These are phyloP conservation scores for Aspergillus nanangensis DNA, from an alignment of 495 filamentous ascomycete genomes.

Conservation along the genomic window DNA sequence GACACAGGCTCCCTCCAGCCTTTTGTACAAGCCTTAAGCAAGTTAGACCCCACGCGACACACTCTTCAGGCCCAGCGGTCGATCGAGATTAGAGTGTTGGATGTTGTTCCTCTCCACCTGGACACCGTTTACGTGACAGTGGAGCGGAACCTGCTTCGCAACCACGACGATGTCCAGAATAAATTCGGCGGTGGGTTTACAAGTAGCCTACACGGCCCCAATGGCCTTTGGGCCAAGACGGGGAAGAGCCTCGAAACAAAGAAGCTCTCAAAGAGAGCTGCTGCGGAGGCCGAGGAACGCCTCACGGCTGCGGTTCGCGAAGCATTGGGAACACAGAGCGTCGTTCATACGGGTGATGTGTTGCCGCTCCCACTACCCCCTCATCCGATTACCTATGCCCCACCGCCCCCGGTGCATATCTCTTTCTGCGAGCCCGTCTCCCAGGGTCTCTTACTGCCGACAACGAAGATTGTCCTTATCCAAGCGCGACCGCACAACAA, in stretches of 20 bases:
- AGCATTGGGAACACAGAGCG: conserved; percentile 61
- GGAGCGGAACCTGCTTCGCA: conserved; percentile 67
- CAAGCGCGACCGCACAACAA: conserved; percentile 47
- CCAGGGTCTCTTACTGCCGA: conserved; percentile 71
- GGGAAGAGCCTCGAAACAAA: conserved; percentile 35
- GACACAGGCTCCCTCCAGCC: conserved; percentile 72
- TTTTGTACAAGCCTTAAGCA: conserved; percentile 62
- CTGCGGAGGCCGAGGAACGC: conserved; percentile 52
- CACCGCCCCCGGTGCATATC: conserved; percentile 66
- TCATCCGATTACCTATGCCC: conserved; percentile 86
- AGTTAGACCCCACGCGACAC: conserved; percentile 49
- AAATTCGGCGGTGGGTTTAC: conserved; percentile 60
- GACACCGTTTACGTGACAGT: conserved; percentile 82
- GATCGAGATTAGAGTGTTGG: conserved; percentile 79
- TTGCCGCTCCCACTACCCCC: conserved; percentile 76
- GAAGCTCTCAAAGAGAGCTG: conserved; percentile 30
- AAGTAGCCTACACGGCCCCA: conserved; percentile 25
- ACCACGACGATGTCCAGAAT: conserved; percentile 57
- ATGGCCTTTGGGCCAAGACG: conserved; percentile 34
- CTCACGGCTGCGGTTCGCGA: conserved; percentile 75
- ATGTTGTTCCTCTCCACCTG: conserved; percentile 73
- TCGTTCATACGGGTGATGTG: conserved; percentile 80
- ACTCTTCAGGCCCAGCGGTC: conserved; percentile 49
- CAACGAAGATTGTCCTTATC: conserved; percentile 68
- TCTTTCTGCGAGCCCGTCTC: conserved; percentile 69